Conservation (phyloP, 2,329 filamentous ascomycete species). For the Fusarium sp. region DNA sequence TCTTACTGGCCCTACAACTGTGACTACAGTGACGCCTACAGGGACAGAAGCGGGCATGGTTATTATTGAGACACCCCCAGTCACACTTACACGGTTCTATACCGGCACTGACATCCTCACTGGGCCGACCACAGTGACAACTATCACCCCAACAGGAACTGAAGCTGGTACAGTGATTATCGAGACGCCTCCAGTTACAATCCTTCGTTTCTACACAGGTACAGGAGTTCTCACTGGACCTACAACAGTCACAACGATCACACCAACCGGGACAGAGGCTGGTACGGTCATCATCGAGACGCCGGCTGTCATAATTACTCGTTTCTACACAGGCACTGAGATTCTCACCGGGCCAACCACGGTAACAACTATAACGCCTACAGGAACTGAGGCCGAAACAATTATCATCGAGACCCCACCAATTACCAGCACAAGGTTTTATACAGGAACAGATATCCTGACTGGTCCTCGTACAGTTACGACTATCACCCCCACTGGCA, state of each 20-base stretch:
- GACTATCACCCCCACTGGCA: neutral
- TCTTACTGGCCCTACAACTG: neutral
- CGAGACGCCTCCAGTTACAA: slow-evolving; percentile 1
- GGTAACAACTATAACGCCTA: neutral
- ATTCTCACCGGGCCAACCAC: neutral
- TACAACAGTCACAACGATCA: neutral
- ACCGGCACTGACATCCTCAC: neutral
- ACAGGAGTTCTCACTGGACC: neutral
- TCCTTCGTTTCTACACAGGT: slow-evolving; percentile 1
- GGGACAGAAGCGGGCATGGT: neutral
- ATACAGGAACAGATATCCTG: neutral
- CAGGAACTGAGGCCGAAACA: neutral
- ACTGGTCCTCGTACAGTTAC: neutral
- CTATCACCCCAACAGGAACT: neutral
- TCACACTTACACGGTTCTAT: neutral
- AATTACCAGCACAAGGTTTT: neutral
- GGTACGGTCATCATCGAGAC: slow-evolving; percentile 1
- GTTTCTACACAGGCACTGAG: slow-evolving; percentile 1
- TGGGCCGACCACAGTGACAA: neutral
- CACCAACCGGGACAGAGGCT: neutral
- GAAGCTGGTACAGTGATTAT: neutral
- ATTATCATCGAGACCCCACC: neutral
- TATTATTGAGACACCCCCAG: neutral
- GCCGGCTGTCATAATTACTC: neutral
- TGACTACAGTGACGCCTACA: neutral